A percentile compares a stretch with the other conserved stretches of the same genome.
phyloP scores from a whole-genome alignment of 805 yeast species.

The Lipomyces starkeyi region DNA sequence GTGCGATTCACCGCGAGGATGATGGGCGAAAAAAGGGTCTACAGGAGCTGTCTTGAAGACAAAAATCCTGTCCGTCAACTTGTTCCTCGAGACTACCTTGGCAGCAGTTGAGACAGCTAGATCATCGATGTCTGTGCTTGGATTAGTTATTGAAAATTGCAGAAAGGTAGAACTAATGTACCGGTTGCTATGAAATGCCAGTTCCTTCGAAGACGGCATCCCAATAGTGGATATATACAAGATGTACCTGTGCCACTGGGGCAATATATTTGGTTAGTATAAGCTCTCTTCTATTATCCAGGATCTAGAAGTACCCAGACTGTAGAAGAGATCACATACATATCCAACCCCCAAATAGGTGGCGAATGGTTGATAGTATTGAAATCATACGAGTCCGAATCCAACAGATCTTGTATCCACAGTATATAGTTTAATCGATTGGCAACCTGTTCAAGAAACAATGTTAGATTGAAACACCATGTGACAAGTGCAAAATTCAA shows the following conservation, averaged over 20 bases:
- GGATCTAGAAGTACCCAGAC: no score
- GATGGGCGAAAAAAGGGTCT: conserved; percentile 37
- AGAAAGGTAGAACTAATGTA: conserved; percentile 6
- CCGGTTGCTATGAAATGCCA: conserved; percentile 50
- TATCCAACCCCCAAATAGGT: conserved; percentile 19
- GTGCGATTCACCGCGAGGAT: background rate
- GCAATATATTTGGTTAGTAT: background rate
- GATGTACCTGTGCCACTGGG: conserved; percentile 55
- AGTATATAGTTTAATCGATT: conserved; percentile 43
- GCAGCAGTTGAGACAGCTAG: conserved; percentile 46
- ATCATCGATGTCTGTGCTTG: conserved; percentile 49
- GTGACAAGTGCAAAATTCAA: background rate
- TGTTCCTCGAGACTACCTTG: conserved; percentile 44
- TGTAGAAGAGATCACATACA: conserved; percentile 10
- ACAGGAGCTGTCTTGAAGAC: conserved; percentile 28
- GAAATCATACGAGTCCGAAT: conserved; percentile 12
- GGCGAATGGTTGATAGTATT: background rate
- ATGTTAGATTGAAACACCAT: background rate
- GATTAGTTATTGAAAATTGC: background rate
- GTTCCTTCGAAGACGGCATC: conserved; percentile 37
- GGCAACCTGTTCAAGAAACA: conserved; percentile 6
- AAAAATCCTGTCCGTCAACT: conserved; percentile 37
- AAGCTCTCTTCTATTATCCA: background rate
- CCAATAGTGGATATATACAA: conserved; percentile 56
- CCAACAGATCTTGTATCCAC: conserved; percentile 42